Evolutionary conservation across 768 basidiomycete species (phyloP).

Genomic region (Tylopilus rubrobrunneus): DNA sequence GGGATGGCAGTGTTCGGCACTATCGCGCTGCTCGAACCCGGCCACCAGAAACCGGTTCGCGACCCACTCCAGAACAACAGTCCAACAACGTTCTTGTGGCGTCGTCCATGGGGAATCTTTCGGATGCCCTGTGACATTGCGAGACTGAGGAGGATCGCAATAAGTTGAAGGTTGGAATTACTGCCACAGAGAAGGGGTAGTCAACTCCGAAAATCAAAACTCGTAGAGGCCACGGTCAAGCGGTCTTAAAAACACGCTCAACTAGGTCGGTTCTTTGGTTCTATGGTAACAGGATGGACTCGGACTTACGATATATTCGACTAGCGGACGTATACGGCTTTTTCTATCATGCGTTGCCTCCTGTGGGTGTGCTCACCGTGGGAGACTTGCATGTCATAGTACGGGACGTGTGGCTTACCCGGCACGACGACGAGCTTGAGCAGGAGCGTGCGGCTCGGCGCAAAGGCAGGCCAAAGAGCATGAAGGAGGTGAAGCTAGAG

Average conservation of each 20-base stretch:
- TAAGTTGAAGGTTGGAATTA: too few species aligned
- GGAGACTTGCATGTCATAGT: conserved; percentile 64
- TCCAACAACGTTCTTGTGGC: too few species aligned
- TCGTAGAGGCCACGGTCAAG: conserved; percentile 52
- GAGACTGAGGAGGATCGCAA: too few species aligned
- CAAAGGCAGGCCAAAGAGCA: conserved; percentile 73
- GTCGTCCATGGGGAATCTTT: too few species aligned
- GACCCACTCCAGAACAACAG: too few species aligned
- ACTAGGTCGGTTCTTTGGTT: conserved; percentile 38
- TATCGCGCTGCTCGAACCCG: too few species aligned
- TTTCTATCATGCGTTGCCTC: conserved; percentile 69
- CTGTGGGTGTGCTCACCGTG: conserved; percentile 52
- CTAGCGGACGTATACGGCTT: conserved; percentile 71
- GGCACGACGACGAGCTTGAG: conserved; percentile 63
- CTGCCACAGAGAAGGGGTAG: too few species aligned
- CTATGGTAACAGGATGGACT: neutral
- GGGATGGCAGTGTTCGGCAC: too few species aligned
- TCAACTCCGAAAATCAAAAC: conserved; percentile 66
- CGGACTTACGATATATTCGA: neutral
- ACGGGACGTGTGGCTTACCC: conserved; percentile 64
- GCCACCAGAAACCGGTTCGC: too few species aligned
- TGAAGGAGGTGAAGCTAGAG: conserved; percentile 62
- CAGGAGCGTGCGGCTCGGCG: conserved; percentile 57
- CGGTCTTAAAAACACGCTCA: conserved; percentile 53
- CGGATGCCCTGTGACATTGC: too few species aligned